Evolutionary conservation across 805 yeast species (phyloP).

Genomic region (Wickerhamomyces ciferrii): DNA sequence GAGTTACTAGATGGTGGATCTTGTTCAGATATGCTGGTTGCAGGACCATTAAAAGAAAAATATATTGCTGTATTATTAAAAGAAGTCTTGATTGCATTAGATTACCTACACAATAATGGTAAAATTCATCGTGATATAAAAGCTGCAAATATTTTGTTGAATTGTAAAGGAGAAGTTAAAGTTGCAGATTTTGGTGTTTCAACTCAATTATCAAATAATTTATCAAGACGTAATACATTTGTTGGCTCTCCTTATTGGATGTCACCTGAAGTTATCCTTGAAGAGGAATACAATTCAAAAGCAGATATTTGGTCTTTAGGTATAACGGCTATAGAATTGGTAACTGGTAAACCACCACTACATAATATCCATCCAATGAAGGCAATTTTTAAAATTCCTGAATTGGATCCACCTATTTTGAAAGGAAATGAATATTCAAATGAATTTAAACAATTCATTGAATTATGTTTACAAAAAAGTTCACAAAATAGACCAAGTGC

Average conservation of each 20-base stretch:
- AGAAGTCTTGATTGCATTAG: constrained; percentile 69
- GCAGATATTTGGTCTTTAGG: constrained; percentile 99
- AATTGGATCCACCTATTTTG: constrained; percentile 84
- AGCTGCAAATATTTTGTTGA: constrained; percentile 82
- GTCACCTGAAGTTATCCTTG: constrained; percentile 97
- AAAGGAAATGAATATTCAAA: constrained; percentile 74
- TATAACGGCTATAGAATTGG: constrained; percentile 87
- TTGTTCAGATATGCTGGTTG: constrained; percentile 62
- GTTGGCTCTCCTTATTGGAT: constrained; percentile 95
- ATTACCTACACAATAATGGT: constrained; percentile 68
- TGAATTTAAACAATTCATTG: constrained; percentile 67
- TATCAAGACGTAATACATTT: constrained; percentile 59
- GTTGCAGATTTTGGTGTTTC: constrained; percentile 97
- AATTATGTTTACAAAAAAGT: constrained; percentile 63
- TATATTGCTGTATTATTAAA: constrained; percentile 74
- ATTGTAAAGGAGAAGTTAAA: constrained; percentile 69
- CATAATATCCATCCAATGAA: constrained; percentile 54
- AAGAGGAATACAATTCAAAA: constrained; percentile 78
- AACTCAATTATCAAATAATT: constrained; percentile 65
- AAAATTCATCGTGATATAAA: constrained; percentile 91
- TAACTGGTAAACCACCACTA: constrained; percentile 97
- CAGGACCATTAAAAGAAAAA: constrained; percentile 86
- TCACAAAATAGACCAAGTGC: constrained; percentile 68
- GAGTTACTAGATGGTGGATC: constrained; percentile 97
- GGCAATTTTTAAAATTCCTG: constrained; percentile 29